Percentiles rank a stretch among this genome's conserved stretches.
phyloP scores from a whole-genome alignment of 495 filamentous ascomycete genomes.

The Staphylotrichum longicolle region DNA sequence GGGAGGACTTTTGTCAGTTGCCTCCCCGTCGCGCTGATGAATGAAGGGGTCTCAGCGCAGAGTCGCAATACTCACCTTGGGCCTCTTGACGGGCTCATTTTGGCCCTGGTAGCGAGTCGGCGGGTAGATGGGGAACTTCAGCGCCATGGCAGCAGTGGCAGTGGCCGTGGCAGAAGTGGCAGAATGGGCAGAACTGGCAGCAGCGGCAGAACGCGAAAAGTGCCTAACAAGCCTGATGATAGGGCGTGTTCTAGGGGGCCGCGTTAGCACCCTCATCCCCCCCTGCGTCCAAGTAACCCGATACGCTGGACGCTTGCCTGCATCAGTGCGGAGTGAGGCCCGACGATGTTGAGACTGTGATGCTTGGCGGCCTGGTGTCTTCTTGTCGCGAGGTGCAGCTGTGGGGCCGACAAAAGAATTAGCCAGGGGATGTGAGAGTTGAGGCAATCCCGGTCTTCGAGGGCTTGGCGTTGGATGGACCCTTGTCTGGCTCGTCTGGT shows the following conservation, averaged over 20 bases:
- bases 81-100: slow-evolving; percentile 62
- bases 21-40: no score
- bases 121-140: slow-evolving; percentile 61
- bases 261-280: slow-evolving; percentile 16
- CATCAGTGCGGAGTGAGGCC: slow-evolving; percentile 3
- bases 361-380: slow-evolving; percentile 12
- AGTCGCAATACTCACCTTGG: slow-evolving; percentile 49
- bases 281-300: background rate
- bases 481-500: no score
- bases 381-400: background rate
- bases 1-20: background rate
- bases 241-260: background rate
- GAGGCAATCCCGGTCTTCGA: no score
- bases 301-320: slow-evolving; percentile 14
- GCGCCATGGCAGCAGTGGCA: slow-evolving; percentile 26
- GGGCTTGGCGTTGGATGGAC: no score
- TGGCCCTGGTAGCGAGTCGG: slow-evolving; percentile 58
- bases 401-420: background rate
- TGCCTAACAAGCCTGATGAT: background rate
- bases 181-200: background rate
- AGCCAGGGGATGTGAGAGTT: background rate
- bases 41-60: no score
- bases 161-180: no score
- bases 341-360: slow-evolving; percentile 7
- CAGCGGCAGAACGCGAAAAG: background rate